A percentile compares a stretch with the other conserved stretches of the same genome.
Conservation (phyloP, 2,329 filamentous ascomycete species). For the Epichloe gansuensis region DNA sequence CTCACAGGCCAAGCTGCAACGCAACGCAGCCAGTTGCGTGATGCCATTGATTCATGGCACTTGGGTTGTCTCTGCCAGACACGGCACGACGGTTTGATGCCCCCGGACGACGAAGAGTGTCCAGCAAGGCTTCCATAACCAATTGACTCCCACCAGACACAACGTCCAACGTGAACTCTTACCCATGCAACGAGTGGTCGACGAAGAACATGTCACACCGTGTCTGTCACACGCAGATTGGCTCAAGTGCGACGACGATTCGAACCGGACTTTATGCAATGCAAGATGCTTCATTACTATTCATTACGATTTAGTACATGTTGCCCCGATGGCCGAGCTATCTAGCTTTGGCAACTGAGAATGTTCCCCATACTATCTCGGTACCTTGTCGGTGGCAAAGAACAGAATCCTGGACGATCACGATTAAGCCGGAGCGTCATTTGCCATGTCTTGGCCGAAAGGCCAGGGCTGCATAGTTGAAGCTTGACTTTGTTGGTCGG, state of each 20-base stretch:
- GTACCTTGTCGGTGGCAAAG: constrained; percentile 76
- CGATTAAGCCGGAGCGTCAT: constrained; percentile 99
- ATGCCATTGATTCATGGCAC: not conserved
- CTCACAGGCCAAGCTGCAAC: not conserved
- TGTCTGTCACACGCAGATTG: not conserved
- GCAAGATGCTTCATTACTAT: constrained; percentile 5
- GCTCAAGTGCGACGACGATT: not conserved
- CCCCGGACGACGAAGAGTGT: not conserved
- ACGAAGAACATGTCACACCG: not conserved
- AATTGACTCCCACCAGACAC: not conserved
- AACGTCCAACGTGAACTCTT: not conserved
- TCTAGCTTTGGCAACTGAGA: constrained; percentile 49
- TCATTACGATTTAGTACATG: constrained; percentile 2
- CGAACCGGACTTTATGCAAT: not conserved
- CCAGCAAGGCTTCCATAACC: not conserved
- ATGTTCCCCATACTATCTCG: constrained; percentile 58
- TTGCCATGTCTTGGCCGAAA: constrained; percentile 71
- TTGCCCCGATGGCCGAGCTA: constrained; percentile 44
- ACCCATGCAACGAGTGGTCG: not conserved
- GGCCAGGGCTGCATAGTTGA: constrained; percentile 72
- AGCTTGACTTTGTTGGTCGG: constrained; percentile 91
- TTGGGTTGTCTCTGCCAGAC: not conserved
- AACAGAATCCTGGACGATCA: constrained; percentile 54
- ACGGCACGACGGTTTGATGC: not conserved
- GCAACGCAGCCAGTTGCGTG: not conserved